These are phyloP conservation scores for Davidsoniella australis DNA, from an alignment of 2,329 filamentous ascomycete species.

Conservation along the genomic window DNA sequence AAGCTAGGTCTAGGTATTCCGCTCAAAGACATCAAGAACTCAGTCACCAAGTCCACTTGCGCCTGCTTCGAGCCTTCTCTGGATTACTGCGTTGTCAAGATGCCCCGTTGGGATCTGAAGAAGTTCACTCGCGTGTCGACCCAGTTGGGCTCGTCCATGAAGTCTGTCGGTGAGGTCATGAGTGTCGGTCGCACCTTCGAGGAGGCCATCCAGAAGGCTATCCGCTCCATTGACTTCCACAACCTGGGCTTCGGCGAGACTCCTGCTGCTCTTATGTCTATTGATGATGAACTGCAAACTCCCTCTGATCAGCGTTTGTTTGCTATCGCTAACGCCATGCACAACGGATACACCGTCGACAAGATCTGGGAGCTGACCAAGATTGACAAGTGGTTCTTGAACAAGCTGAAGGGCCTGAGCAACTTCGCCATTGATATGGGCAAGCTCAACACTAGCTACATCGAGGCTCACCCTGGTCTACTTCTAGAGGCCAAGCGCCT, in stretches of 20 bases:
- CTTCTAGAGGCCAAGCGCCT: constrained; percentile 79
- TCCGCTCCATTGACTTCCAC: constrained; percentile 84
- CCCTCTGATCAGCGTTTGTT: constrained; percentile 95
- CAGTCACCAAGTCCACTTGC: constrained; percentile 85
- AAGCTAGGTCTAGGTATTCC: constrained; percentile 92
- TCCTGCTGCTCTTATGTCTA: constrained; percentile 72
- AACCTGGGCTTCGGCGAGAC: constrained; percentile 92
- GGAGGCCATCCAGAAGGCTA: constrained; percentile 96
- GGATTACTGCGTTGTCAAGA: constrained; percentile 97
- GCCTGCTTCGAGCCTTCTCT: constrained; percentile 97
- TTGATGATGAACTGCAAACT: constrained; percentile 89
- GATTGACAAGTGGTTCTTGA: constrained; percentile 97
- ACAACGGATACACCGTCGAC: constrained; percentile 79
- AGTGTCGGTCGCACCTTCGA: constrained; percentile 93
- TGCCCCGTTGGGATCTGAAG: constrained; percentile 96
- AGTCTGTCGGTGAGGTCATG: constrained; percentile 99
- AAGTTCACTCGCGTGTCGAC: constrained; percentile 97
- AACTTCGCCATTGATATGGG: constrained; percentile 73
- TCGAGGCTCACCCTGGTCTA: constrained; percentile 44
- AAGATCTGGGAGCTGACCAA: constrained; percentile 97
- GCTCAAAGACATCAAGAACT: constrained; percentile 90
- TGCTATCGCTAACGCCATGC: constrained; percentile 95
- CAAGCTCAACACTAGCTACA: constrained; percentile 45
- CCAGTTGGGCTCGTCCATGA: constrained; percentile 94
- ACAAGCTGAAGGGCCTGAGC: constrained; percentile 76